A percentile compares a stretch with the other conserved stretches of the same genome.
phyloP scores from a whole-genome alignment of 257 asterid genomes.

The Gardenia jasminoides region DNA sequence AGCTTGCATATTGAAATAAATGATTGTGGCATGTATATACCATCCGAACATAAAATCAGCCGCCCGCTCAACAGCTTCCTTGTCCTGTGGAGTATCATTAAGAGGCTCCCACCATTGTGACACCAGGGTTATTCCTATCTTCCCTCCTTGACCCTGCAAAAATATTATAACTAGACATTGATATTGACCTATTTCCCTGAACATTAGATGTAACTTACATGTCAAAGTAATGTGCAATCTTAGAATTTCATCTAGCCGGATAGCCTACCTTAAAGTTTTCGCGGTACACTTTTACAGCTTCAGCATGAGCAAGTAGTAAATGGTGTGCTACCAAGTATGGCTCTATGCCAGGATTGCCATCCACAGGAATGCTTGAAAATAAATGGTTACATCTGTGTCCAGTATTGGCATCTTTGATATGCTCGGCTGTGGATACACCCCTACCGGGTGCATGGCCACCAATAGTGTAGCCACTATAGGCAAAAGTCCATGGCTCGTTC shows the following conservation, averaged over 20 bases:
- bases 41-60: slow-evolving; percentile 38
- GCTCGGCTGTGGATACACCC: slow-evolving; percentile 13
- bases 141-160: slow-evolving; percentile 46
- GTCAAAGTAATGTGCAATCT: too few species aligned
- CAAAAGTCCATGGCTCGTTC: slow-evolving; percentile 34
- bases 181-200: too few species aligned
- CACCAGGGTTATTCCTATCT: slow-evolving; percentile 47
- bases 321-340: slow-evolving; percentile 49
- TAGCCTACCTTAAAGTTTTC: slow-evolving; percentile 34
- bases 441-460: slow-evolving; percentile 25
- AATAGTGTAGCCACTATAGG: slow-evolving; percentile 9
- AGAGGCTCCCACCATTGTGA: slow-evolving; percentile 53
- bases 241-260: too few species aligned
- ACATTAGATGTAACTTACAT: too few species aligned
- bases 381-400: not conserved
- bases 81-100: slow-evolving; percentile 5
- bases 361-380: not conserved
- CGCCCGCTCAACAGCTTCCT: slow-evolving; percentile 17
- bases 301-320: slow-evolving; percentile 46
- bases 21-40: slow-evolving; percentile 1
- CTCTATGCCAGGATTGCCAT: slow-evolving; percentile 36
- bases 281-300: slow-evolving; percentile 37
- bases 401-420: not conserved
- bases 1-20: not conserved
- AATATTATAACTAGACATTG: not conserved